Percentiles rank a stretch among this genome's conserved stretches.
phyloP scores from a whole-genome alignment of 306 rosid species.

The Albizia julibrissin region DNA sequence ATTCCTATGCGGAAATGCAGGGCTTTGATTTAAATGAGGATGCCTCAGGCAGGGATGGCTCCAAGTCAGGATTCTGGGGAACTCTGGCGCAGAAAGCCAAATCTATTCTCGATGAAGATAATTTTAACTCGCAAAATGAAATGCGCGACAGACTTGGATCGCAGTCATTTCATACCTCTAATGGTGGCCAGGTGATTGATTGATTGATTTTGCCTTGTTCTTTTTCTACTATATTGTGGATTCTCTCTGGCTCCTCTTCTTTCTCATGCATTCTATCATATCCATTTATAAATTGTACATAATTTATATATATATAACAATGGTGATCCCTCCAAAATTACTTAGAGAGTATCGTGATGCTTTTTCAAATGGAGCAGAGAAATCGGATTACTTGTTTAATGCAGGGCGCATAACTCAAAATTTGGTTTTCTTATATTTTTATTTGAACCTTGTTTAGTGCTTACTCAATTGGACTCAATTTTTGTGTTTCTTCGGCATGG shows the following conservation, averaged over 20 bases:
- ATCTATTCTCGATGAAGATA: conserved; percentile 81
- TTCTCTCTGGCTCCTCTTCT: not conserved
- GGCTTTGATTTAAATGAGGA: conserved; percentile 55
- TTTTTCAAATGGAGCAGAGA: not conserved
- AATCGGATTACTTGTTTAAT: not conserved
- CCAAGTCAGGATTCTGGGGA: conserved; percentile 87
- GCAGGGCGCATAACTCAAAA: not conserved
- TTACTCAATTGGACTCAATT: conserved; percentile 7
- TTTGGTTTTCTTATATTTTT: not conserved
- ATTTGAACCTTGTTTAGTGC: not conserved
- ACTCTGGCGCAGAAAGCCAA: conserved; percentile 83
- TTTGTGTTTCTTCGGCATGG: conserved; percentile 25
- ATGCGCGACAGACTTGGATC: conserved; percentile 40
- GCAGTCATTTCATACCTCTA: conserved; percentile 34
- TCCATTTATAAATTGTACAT: too few relatives aligned
- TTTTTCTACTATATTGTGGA: not conserved
- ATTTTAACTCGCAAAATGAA: conserved; percentile 32
- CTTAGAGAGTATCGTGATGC: not conserved
- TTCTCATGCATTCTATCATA: not conserved
- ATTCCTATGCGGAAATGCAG: conserved; percentile 43
- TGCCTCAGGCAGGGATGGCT: conserved; percentile 31
- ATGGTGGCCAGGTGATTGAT: conserved; percentile 48
- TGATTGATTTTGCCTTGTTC: conserved; percentile 25
- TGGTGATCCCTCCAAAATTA: not conserved
- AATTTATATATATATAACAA: too few relatives aligned